A percentile compares a stretch with the other conserved stretches of the same genome.
phyloP scores from a whole-genome alignment of 2,329 filamentous ascomycete species.

The Nothophoma quercina region DNA sequence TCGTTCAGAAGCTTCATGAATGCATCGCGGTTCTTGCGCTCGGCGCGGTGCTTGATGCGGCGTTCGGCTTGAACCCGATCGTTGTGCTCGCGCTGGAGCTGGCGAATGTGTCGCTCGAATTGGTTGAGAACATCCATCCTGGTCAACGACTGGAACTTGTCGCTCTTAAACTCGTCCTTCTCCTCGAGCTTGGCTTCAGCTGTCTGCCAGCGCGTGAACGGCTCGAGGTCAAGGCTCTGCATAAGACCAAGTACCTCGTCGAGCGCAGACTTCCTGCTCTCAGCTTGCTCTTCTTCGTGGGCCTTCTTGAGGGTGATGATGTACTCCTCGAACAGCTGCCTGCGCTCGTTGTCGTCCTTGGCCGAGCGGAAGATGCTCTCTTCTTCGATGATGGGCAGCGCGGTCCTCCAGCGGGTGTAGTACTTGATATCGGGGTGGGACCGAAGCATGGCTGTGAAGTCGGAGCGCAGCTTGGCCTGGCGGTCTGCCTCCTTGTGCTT shows the following conservation, averaged over 20 bases:
- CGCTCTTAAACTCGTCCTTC: slow-evolving; percentile 76
- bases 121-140: slow-evolving; percentile 90
- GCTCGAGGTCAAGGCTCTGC: slow-evolving; percentile 81
- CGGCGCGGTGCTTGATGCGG: slow-evolving; percentile 77
- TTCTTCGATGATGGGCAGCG: slow-evolving; percentile 89
- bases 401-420: slow-evolving; percentile 97
- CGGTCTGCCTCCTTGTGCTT: slow-evolving; percentile 94
- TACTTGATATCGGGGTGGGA: slow-evolving; percentile 97
- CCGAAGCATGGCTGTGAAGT: slow-evolving; percentile 95
- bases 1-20: slow-evolving; percentile 79
- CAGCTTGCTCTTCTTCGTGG: slow-evolving; percentile 77
- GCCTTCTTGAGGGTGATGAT: slow-evolving; percentile 81
- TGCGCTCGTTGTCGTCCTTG: slow-evolving; percentile 84
- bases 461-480: slow-evolving; percentile 85
- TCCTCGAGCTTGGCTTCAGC: slow-evolving; percentile 83
- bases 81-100: slow-evolving; percentile 89
- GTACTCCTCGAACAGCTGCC: slow-evolving; percentile 93
- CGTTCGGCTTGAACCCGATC: slow-evolving; percentile 89
- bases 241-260: slow-evolving; percentile 82
- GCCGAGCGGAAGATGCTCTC: slow-evolving; percentile 96
- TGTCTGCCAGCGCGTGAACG: slow-evolving; percentile 93
- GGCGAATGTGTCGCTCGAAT: slow-evolving; percentile 95
- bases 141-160: slow-evolving; percentile 84
- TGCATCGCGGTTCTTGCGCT: slow-evolving; percentile 84
- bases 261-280: slow-evolving; percentile 79